These are phyloP conservation scores for Kazachstania kunashirensis DNA, from an alignment of 805 yeast species.

Conservation along the genomic window DNA sequence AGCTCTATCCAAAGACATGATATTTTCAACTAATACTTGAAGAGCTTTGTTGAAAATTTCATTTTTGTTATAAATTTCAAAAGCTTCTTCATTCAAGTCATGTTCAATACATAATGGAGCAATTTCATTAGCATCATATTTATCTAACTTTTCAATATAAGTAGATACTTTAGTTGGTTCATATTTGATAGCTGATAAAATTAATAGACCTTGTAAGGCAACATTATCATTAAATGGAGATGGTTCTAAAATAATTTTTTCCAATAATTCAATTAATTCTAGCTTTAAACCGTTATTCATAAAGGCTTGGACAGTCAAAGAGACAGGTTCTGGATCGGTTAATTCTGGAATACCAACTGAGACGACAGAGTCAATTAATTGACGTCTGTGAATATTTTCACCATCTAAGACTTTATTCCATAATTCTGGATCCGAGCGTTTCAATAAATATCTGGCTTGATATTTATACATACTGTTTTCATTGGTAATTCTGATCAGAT, in stretches of 20 bases:
- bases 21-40: slow-evolving; percentile 83
- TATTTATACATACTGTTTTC: slow-evolving; percentile 97
- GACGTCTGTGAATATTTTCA: slow-evolving; percentile 82
- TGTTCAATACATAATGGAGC: slow-evolving; percentile 87
- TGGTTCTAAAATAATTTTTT: slow-evolving; percentile 93
- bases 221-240: slow-evolving; percentile 95
- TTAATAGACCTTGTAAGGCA: slow-evolving; percentile 84
- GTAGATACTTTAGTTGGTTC: slow-evolving; percentile 76
- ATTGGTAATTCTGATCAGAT: slow-evolving; percentile 83
- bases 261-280: slow-evolving; percentile 88
- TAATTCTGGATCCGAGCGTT: slow-evolving; percentile 73
- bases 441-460: slow-evolving; percentile 91
- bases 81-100: slow-evolving; percentile 86
- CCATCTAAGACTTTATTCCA: slow-evolving; percentile 72
- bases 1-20: slow-evolving; percentile 92
- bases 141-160: slow-evolving; percentile 82
- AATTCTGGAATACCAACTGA: slow-evolving; percentile 94
- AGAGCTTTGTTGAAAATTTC: slow-evolving; percentile 71
- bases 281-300: slow-evolving; percentile 90
- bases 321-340: slow-evolving; percentile 86
- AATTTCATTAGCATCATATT: slow-evolving; percentile 87
- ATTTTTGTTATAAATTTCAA: slow-evolving; percentile 80
- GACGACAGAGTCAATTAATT: slow-evolving; percentile 84
- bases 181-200: slow-evolving; percentile 92
- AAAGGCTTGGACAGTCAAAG: slow-evolving; percentile 87